These are phyloP conservation scores for Ascochyta koolunga DNA, from an alignment of 2,329 filamentous ascomycete species.

Conservation along the genomic window DNA sequence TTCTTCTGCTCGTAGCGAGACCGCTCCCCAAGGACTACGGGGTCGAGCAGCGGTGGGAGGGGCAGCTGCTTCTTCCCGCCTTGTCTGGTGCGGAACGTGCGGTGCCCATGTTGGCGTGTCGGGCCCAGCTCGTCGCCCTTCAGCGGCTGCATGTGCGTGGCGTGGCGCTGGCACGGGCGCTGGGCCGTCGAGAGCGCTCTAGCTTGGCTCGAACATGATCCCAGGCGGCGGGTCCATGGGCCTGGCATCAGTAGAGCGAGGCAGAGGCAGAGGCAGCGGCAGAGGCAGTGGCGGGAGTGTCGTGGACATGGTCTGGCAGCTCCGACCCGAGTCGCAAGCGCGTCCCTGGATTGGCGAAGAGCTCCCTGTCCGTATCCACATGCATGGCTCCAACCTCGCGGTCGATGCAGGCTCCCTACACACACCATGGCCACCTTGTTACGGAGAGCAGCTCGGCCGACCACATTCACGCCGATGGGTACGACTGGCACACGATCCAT, in stretches of 20 bases:
- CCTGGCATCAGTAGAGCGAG: slow-evolving; percentile 35
- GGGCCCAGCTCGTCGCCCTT: slow-evolving; percentile 37
- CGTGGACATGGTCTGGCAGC: slow-evolving; percentile 2
- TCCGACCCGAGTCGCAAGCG: no score
- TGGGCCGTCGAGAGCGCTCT: slow-evolving; percentile 10
- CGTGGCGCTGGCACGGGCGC: slow-evolving; percentile 21
- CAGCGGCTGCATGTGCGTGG: slow-evolving; percentile 10
- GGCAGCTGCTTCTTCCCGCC: slow-evolving; percentile 49
- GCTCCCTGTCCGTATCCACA: no score
- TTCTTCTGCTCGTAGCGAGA: slow-evolving; percentile 50
- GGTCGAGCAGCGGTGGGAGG: slow-evolving; percentile 57
- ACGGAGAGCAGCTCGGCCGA: slow-evolving; percentile 31
- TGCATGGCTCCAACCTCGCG: slow-evolving; percentile 11
- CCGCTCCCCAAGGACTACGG: slow-evolving; percentile 46
- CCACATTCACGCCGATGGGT: slow-evolving; percentile 9
- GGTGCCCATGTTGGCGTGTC: slow-evolving; percentile 37
- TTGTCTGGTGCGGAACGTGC: slow-evolving; percentile 42
- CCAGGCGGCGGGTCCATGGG: slow-evolving; percentile 26
- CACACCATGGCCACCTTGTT: slow-evolving; percentile 42
- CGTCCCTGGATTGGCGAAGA: slow-evolving; percentile 20
- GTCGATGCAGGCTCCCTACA: slow-evolving; percentile 2
- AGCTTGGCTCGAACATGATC: slow-evolving; percentile 25
- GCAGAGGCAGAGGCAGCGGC: no score
- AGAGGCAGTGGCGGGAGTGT: slow-evolving; percentile 2
- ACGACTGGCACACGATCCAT: slow-evolving; percentile 30